Conservation (phyloP, 1,284 basidiomycete genomes). For the Boletus smithii region DNA sequence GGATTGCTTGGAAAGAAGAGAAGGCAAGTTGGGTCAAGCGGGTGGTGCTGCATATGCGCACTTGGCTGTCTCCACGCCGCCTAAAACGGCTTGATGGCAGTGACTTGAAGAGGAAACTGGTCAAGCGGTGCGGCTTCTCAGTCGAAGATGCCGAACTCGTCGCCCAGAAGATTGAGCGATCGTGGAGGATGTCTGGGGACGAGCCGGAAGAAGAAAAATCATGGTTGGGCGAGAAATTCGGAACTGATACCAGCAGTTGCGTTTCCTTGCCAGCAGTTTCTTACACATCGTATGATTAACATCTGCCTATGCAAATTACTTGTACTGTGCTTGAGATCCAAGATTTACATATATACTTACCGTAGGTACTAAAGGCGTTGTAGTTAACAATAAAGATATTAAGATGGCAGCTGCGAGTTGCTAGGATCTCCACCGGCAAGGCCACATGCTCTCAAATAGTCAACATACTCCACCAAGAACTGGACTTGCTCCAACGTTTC, state of each 20-base stretch:
- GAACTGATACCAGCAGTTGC: slow-evolving; percentile 5
- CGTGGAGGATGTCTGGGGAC: slow-evolving; percentile 7
- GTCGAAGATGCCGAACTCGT: slow-evolving; percentile 20
- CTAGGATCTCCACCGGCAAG: background rate
- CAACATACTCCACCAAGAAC: slow-evolving; percentile 80
- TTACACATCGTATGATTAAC: slow-evolving; percentile 9
- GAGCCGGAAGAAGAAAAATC: slow-evolving; percentile 11
- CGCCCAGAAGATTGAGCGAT: slow-evolving; percentile 21
- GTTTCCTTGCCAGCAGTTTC: slow-evolving; percentile 17
- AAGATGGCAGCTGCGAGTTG: background rate
- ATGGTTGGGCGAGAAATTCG: slow-evolving; percentile 25
- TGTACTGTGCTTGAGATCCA: no score
- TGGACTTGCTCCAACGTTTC: slow-evolving; percentile 91
- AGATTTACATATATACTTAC: background rate
- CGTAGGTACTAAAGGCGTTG: background rate
- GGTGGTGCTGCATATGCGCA: slow-evolving; percentile 28
- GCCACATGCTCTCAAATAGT: slow-evolving; percentile 48
- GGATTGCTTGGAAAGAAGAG: slow-evolving; percentile 25
- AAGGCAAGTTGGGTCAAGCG: slow-evolving; percentile 28
- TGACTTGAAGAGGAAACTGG: slow-evolving; percentile 21
- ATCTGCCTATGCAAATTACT: background rate
- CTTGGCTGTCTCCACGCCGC: slow-evolving; percentile 19
- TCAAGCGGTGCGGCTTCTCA: slow-evolving; percentile 28
- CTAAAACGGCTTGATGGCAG: slow-evolving; percentile 8
- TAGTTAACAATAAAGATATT: slow-evolving; percentile 9